Evolutionary conservation across 1,284 basidiomycete species (phyloP).

Genomic region (Leucoagaricus sp.): DNA sequence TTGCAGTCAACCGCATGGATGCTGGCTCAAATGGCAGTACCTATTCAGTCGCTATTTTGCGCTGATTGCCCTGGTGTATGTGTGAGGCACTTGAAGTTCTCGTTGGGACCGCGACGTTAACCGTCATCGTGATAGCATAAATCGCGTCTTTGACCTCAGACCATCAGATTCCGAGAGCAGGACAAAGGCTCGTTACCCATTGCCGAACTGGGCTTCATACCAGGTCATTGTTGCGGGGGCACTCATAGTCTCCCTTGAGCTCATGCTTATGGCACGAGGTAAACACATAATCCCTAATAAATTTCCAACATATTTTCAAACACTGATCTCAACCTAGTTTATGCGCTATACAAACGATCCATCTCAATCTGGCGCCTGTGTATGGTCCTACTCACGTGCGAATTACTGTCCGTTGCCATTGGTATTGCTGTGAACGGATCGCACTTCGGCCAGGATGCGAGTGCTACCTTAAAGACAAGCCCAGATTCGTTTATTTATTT

Average conservation of each 20-base stretch:
- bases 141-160: constrained; percentile 24
- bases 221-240: constrained; percentile 24
- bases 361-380: constrained; percentile 20
- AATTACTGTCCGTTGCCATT: constrained; percentile 20
- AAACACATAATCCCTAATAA: neutral
- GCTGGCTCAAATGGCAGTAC: constrained; percentile 31
- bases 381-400: constrained; percentile 18
- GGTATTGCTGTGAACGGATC: constrained; percentile 20
- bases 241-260: constrained; percentile 25
- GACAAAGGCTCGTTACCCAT: constrained; percentile 13
- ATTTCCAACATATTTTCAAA: neutral
- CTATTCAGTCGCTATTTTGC: constrained; percentile 34
- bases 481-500: constrained; percentile 27
- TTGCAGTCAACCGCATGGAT: constrained; percentile 25
- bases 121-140: constrained; percentile 17
- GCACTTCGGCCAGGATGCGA: constrained; percentile 14
- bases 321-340: constrained; percentile 19
- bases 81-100: neutral
- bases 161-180: too few relatives aligned
- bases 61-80: constrained; percentile 28
- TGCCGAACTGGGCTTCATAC: constrained; percentile 24
- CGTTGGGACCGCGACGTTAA: neutral
- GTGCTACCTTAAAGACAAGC: constrained; percentile 16
- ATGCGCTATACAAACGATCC: constrained; percentile 28
- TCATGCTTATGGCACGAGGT: constrained; percentile 30